Evolutionary conservation across 768 basidiomycete genomes (phyloP), one percentile per base, ranked within the genome.

Genomic region (Gelatoporia subvermispora): DNA sequence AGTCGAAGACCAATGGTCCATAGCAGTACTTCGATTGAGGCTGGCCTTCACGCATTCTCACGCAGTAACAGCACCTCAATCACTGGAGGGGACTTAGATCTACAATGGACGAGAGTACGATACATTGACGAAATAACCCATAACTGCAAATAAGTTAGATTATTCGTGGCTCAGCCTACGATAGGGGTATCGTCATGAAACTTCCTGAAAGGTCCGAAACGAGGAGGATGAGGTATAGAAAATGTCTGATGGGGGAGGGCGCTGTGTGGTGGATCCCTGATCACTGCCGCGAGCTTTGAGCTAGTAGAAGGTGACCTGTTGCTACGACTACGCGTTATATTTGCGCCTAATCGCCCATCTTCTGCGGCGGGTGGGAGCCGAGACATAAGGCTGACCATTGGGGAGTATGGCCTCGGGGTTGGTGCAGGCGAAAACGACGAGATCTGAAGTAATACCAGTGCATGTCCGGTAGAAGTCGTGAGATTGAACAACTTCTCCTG

Each of bases 391-490:
- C 49, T 51, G 21, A 72, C 39, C 65, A 81, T 71, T 8, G 88
- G 85, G 36, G 85, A 84, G 60, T 78, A 79, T 11, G 84, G 72
- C 35, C 80, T 72, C 35, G 69, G 68, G 8, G 77, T 75, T 15
- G 77, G 63, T 3, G 77, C 67, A 9, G 83, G 78, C 37, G 89
- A 79, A 55, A 88, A 82, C 0, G 87, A 89, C 7, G 92, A 91
- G 41, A 92, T 85, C 59, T 91, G 88, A 16, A 94, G 71, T 41
- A 95, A 72, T 55, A 91, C 88, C 42, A 88, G 84, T 58, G 93
- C 87, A 63, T 90, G 90, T 65, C 94, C 84, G 10, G 92, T 91
- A 11, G 84, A 78, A 57, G 88, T 86, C 18, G 85, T 88, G 48
- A 96, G 74, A 53, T 79, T 78, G 35, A 84, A 78, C 71, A 92